Evolutionary conservation across 495 filamentous ascomycete species (phyloP).

Genomic region (Hypoxylon perforatum): DNA sequence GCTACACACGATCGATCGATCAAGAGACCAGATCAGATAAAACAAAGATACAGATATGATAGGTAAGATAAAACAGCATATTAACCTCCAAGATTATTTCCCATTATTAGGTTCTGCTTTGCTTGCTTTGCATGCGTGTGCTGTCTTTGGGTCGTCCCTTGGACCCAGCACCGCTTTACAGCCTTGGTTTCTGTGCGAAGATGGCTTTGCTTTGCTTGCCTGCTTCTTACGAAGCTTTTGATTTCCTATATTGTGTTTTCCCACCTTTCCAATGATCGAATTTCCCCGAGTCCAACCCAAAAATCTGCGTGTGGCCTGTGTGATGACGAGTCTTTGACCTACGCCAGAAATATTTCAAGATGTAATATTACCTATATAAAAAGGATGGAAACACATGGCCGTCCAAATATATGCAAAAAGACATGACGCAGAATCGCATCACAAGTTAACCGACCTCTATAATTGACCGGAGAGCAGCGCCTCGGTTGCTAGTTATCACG

Average conservation of each 20-base stretch:
- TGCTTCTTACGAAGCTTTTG: neutral
- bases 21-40: no score
- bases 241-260: neutral
- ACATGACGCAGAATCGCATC: conserved; percentile 8
- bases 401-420: conserved; percentile 37
- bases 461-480: conserved; percentile 77
- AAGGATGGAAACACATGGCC: conserved; percentile 23
- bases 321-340: neutral
- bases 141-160: neutral
- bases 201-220: neutral
- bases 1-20: no score
- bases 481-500: conserved; percentile 68
- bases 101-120: no score
- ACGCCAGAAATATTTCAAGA: neutral
- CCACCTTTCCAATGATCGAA: conserved; percentile 3
- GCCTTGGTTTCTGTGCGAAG: neutral
- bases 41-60: no score
- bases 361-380: neutral
- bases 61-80: no score
- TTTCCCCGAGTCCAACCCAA: neutral
- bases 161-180: neutral
- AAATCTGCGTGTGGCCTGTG: conserved; percentile 3
- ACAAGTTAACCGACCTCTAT: conserved; percentile 46
- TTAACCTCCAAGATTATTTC: no score
- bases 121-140: no score